Evolutionary conservation across 306 rosid species (phyloP), one percentile per base, ranked within the genome.

Genomic region (Abrus precatorius): DNA sequence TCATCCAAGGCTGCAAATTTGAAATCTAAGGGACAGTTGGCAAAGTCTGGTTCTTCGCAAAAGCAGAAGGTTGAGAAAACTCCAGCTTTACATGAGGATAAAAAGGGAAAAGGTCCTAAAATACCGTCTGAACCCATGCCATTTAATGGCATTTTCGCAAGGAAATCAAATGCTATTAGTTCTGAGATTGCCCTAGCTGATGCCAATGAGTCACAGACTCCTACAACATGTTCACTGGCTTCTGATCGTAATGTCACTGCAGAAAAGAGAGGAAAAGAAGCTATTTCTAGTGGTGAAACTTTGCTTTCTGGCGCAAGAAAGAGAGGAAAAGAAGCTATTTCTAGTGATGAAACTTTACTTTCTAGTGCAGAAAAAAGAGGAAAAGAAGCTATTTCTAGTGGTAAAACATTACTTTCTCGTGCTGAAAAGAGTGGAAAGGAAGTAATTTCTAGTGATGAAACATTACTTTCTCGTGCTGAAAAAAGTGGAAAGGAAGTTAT

Each of bases 1-100:
- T 78, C 86, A 78, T 74, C 74, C 52, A 53, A 61, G 33, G 5
- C 5, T 47, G 50, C 44, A 29, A 56, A 69, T 60, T 67, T 73
- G 13, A 79, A 69, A 75, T 30, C 73, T 45, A 72, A 85, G 74
- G 57, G 43, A 50, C 72, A 55, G 14, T 12, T 41, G 5, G 45
- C 45, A 27, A 52, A 79, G 55, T 66, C 34, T 34, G 38, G 28
- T 9, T 52, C 27, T 69, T 40, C 8, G 50, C 77, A 65, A 71
- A 76, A 71, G 54, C 36, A 43, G 9, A 76, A 12, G 7, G 2
- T 38, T 68, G 41, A 30, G 5, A 49, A 29, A 32, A 65, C 59
- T 62, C 52, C 50, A 33, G 45, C 77, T 52, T 11, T 33, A 60
- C 10, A 30, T 78, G 74, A 79, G 27, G 41, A 38, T 11, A 73